Evolutionary conservation across 1,284 basidiomycete species (phyloP), one percentile per base, ranked within the genome.

Genomic region (Leccinum fallax): DNA sequence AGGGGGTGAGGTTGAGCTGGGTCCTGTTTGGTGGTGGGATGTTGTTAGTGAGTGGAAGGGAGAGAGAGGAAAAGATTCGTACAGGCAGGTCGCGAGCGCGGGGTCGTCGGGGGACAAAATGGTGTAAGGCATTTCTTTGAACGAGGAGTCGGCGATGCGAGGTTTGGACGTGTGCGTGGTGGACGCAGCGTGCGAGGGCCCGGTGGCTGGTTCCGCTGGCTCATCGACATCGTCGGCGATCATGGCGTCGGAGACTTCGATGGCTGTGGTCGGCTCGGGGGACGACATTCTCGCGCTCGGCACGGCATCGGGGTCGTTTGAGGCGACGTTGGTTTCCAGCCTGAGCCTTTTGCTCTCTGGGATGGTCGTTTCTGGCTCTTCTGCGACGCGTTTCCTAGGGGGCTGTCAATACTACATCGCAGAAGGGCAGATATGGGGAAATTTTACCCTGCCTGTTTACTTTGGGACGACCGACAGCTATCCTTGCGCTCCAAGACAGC

Each of bases 111-210:
- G 79, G 11, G 85, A 76, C 32, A 97, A 78, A 78, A 92, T 95
- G 0, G 89, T 93, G 75, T 92, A 97, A 1, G 95, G 95, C 73
- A 93, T 92, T 76, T 98, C 96, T 73, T 91, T 95, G 82, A 95
- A 97, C 36, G 81, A 78, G 1, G 80, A 77, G 59, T 81, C 82
- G 7, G 76, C 78, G 51, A 71, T 69, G 36, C 70, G 66, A 57
- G 64, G 56, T 69, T 72, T 71, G 13, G 61, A 62, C 10, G 46
- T 30, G 11, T 34, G 32, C 6, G 34, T 2, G 8, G 55, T 48
- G 8, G 49, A 43, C 7, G 53, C 2, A 28, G 57, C 2, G 13
- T 8, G 53, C 2, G 59, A 43, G 26, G 3, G 53, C 13, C 58
- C 58, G 19, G 48, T 1, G 1, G 36, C 0, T 8, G 57, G 19